Evolutionary conservation across 306 rosid species (phyloP).

Genomic region (Cucurbita pepo): DNA sequence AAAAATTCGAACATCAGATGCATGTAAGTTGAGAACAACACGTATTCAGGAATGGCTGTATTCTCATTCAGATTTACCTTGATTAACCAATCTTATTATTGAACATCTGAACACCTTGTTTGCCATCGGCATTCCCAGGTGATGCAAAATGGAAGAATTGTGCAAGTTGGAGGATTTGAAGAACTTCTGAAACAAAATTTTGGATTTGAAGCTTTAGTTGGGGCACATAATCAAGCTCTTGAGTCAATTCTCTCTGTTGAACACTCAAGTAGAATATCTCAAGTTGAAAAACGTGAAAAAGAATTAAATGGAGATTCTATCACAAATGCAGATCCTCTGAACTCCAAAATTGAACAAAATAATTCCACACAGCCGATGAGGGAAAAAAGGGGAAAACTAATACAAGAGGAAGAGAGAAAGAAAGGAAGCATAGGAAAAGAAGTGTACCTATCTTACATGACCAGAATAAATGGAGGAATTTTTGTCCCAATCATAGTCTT

Average conservation of each 20-base stretch:
- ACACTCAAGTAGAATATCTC: constrained; percentile 35
- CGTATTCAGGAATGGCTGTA: not conserved
- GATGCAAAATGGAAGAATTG: constrained; percentile 79
- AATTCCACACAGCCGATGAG: constrained; percentile 35
- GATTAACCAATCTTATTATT: not conserved
- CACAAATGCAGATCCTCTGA: constrained; percentile 21
- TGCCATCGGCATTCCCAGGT: constrained; percentile 27
- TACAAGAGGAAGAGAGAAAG: constrained; percentile 87
- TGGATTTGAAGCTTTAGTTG: constrained; percentile 78
- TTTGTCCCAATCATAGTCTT: constrained; percentile 68
- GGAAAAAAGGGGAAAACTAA: constrained; percentile 49
- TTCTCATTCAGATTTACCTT: not conserved
- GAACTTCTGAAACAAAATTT: constrained; percentile 66
- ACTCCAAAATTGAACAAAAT: constrained; percentile 28
- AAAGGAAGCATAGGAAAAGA: constrained; percentile 82
- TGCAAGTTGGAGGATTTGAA: constrained; percentile 69
- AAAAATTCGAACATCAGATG: not conserved
- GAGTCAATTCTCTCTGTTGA: constrained; percentile 53
- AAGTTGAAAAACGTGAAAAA: constrained; percentile 18
- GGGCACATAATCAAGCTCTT: constrained; percentile 82
- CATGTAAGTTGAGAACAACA: not conserved
- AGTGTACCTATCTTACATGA: constrained; percentile 69
- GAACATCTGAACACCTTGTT: not conserved
- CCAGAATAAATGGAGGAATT: constrained; percentile 48
- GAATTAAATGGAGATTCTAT: constrained; percentile 27